Evolutionary conservation across 2,329 filamentous ascomycete species (phyloP).

Genomic region (Diaporthe humulicola): DNA sequence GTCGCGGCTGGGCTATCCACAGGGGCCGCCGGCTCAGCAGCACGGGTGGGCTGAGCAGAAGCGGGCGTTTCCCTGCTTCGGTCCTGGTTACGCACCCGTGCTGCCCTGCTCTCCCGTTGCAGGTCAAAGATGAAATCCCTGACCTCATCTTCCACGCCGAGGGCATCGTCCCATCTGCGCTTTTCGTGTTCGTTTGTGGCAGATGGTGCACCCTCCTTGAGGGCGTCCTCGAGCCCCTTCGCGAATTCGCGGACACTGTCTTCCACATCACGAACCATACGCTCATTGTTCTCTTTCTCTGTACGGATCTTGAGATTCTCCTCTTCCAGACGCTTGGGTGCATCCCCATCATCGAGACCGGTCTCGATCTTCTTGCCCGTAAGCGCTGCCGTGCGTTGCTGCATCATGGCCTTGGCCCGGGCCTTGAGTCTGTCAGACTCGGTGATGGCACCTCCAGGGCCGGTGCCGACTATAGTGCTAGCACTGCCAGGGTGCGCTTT

Average conservation of each 20-base stretch:
- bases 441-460: slow-evolving; percentile 89
- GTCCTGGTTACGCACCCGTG: slow-evolving; percentile 75
- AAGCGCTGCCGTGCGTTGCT: slow-evolving; percentile 92
- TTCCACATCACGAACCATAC: slow-evolving; percentile 96
- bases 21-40: slow-evolving; percentile 58
- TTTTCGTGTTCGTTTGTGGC: slow-evolving; percentile 89
- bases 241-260: slow-evolving; percentile 94
- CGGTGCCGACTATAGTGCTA: slow-evolving; percentile 87
- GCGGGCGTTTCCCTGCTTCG: slow-evolving; percentile 60
- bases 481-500: slow-evolving; percentile 90
- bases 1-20: slow-evolving; percentile 67
- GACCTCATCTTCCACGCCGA: slow-evolving; percentile 96
- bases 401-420: slow-evolving; percentile 97
- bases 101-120: slow-evolving; percentile 85
- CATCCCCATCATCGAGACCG: slow-evolving; percentile 79
- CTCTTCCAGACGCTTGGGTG: slow-evolving; percentile 87
- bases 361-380: slow-evolving; percentile 84
- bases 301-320: slow-evolving; percentile 85
- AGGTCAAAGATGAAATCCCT: slow-evolving; percentile 98
- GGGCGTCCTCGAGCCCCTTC: slow-evolving; percentile 84
- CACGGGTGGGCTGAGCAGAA: slow-evolving; percentile 57
- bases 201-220: slow-evolving; percentile 84
- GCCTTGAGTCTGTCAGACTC: slow-evolving; percentile 96
- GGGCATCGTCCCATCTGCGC: slow-evolving; percentile 93
- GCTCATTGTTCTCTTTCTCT: slow-evolving; percentile 94